A percentile compares a stretch with the other conserved stretches of the same genome.
Evolutionary conservation across 495 filamentous ascomycete species (phyloP).

Genomic region (Thozetella sp.): DNA sequence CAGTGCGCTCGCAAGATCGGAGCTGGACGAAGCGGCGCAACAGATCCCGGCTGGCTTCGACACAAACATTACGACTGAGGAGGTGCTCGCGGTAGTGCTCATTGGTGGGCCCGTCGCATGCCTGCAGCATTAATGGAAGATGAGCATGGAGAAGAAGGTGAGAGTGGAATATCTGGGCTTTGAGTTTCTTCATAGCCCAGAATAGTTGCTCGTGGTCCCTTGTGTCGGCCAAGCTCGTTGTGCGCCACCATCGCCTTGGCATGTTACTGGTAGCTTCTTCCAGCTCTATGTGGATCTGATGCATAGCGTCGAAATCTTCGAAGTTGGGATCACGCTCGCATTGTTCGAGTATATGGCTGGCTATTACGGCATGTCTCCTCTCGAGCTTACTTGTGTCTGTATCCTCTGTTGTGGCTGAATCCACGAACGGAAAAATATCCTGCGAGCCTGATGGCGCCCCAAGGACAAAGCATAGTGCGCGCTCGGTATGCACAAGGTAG

Average conservation of each 20-base stretch:
- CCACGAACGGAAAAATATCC: slow-evolving; percentile 12
- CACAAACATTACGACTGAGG: slow-evolving; percentile 14
- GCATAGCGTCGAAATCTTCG: slow-evolving; percentile 12
- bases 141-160: slow-evolving; percentile 14
- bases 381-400: slow-evolving; percentile 20
- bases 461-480: slow-evolving; percentile 20
- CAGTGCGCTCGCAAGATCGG: slow-evolving; percentile 17
- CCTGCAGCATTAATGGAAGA: slow-evolving; percentile 17
- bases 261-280: slow-evolving; percentile 17
- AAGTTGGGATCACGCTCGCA: slow-evolving; percentile 13
- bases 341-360: slow-evolving; percentile 21
- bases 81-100: slow-evolving; percentile 15
- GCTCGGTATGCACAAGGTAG: slow-evolving; percentile 20
- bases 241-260: slow-evolving; percentile 26
- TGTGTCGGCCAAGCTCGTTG: slow-evolving; percentile 14
- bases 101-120: background rate
- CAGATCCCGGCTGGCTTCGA: slow-evolving; percentile 26
- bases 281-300: slow-evolving; percentile 15
- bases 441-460: slow-evolving; percentile 16
- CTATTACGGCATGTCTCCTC: slow-evolving; percentile 20
- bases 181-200: slow-evolving; percentile 15
- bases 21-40: slow-evolving; percentile 21
- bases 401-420: slow-evolving; percentile 8
- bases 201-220: slow-evolving; percentile 9
- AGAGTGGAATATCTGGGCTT: slow-evolving; percentile 13